These are phyloP conservation scores for Colletotrichum sp. DNA, from an alignment of 2,329 filamentous ascomycete species.

Conservation along the genomic window DNA sequence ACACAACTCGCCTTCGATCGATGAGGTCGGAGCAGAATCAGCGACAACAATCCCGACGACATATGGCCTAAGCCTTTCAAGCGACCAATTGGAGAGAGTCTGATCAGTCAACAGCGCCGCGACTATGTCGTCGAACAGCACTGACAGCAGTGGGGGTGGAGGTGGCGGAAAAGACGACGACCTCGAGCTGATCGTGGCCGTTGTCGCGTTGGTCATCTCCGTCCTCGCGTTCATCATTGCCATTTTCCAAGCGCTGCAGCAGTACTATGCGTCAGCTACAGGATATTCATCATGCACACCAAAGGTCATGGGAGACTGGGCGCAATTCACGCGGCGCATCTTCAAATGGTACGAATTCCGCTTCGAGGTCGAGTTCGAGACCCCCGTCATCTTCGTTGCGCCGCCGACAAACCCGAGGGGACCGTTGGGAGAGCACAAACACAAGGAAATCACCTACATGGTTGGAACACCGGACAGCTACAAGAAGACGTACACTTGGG, in stretches of 20 bases:
- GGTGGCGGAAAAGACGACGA: background rate
- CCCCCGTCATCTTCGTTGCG: slow-evolving; percentile 16
- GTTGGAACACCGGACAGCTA: slow-evolving; percentile 8
- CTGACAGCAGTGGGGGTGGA: background rate
- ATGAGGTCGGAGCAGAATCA: background rate
- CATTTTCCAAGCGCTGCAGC: slow-evolving; percentile 14
- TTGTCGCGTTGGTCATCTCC: slow-evolving; percentile 13
- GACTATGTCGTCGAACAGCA: background rate
- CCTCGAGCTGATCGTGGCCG: slow-evolving; percentile 8
- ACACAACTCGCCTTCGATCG: background rate
- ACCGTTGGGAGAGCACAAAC: background rate
- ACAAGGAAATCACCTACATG: slow-evolving; percentile 16
- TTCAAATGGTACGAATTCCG: slow-evolving; percentile 19
- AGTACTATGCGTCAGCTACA: slow-evolving; percentile 12
- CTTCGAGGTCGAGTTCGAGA: slow-evolving; percentile 16
- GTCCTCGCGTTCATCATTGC: slow-evolving; percentile 14
- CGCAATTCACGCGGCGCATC: background rate
- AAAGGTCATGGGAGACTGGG: slow-evolving; percentile 15
- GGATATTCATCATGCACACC: slow-evolving; percentile 3
- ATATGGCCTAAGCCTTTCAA: background rate
- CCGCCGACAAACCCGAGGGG: background rate
- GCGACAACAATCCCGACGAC: background rate
- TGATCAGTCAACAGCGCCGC: background rate
- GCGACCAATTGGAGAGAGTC: background rate
- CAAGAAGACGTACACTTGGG: slow-evolving; percentile 4